Evolutionary conservation across 768 basidiomycete species (phyloP), one percentile per base, ranked within the genome.

Genomic region (Symmetrospora coprosmae): DNA sequence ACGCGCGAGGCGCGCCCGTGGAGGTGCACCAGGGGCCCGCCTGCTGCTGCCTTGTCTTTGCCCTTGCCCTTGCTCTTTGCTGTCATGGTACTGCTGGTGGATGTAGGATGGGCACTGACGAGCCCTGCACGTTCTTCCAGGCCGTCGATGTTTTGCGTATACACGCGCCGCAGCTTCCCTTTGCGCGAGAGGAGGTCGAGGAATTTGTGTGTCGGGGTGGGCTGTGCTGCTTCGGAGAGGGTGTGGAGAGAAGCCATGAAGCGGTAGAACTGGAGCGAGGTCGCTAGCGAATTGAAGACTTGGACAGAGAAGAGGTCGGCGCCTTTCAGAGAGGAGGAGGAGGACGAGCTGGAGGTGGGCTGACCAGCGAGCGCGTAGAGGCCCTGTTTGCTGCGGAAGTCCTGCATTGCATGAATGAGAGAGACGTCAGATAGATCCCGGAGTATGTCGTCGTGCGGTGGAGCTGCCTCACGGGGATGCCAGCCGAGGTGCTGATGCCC

Each of bases 91-190:
- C 38, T 48, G 67, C 64, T n/a, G 67, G 48, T 43, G 49, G n/a
- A n/a, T n/a, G 23, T 35, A 17, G 33, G 49, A 33, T 31, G 23
- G 8, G 49, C 49, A 25, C 28, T 31, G 39, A 43, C 55, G 13
- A 99, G 76, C 1, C 91, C 91, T 0, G 80, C 80, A 53, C 78
- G 77, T 67, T 82, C 84, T 70, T 99, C 94, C 13, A 99, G 74
- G 11, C 89, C 92, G 73, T 99, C 94, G 43, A 99, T 91, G 71
- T 99, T 99, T 74, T 99, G 94, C 0, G 94, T 96, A 72, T 96
- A 99, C 13, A 84, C 86, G 61, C 94, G 80, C 25, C 92, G 71
- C 9, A 99, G 74, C 72, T 85, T 90, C 49, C 82, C 82, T 72
- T 87, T 89, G 16, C 78, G 72, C 65, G 94, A 86, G 1, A 97